Conservation (phyloP, 306 rosid genomes). For the Fagus sylvatica region DNA sequence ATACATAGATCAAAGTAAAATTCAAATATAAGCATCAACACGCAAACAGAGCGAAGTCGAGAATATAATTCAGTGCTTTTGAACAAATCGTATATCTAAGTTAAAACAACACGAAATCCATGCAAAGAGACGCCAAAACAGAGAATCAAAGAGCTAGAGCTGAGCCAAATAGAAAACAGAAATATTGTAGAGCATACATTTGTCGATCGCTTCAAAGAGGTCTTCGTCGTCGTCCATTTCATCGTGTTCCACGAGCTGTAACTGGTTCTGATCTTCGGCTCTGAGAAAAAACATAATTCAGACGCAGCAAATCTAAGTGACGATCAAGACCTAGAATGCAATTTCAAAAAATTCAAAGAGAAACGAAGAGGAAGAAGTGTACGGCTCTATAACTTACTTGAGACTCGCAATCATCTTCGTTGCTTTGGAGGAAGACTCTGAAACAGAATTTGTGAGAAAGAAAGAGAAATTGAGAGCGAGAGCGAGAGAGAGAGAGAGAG, state of each 20-base stretch:
- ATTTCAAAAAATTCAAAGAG: conserved; percentile 2
- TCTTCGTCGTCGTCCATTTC: conserved; percentile 83
- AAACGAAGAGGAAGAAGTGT: conserved; percentile 25
- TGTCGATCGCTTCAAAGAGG: conserved; percentile 92
- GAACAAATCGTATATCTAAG: neutral
- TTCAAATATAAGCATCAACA: neutral
- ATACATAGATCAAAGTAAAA: no score
- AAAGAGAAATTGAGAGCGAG: conserved; percentile 16
- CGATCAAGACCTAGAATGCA: conserved; percentile 6
- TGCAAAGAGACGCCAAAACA: neutral
- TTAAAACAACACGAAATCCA: neutral
- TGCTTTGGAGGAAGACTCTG: conserved; percentile 11
- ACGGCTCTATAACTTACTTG: conserved; percentile 50
- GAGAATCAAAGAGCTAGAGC: neutral
- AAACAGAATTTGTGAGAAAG: conserved; percentile 23
- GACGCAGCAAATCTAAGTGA: conserved; percentile 3
- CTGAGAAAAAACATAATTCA: conserved; percentile 36
- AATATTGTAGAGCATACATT: conserved; percentile 48
- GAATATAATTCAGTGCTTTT: neutral
- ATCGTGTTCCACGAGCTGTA: conserved; percentile 93
- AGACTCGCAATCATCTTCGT: conserved; percentile 70
- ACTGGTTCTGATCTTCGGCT: conserved; percentile 77
- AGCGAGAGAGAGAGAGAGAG: conserved; percentile 4
- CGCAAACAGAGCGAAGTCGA: neutral
- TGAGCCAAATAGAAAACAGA: neutral